Evolutionary conservation across 2,329 filamentous ascomycete genomes (phyloP).

Genomic region (Didymellaceae sp.): DNA sequence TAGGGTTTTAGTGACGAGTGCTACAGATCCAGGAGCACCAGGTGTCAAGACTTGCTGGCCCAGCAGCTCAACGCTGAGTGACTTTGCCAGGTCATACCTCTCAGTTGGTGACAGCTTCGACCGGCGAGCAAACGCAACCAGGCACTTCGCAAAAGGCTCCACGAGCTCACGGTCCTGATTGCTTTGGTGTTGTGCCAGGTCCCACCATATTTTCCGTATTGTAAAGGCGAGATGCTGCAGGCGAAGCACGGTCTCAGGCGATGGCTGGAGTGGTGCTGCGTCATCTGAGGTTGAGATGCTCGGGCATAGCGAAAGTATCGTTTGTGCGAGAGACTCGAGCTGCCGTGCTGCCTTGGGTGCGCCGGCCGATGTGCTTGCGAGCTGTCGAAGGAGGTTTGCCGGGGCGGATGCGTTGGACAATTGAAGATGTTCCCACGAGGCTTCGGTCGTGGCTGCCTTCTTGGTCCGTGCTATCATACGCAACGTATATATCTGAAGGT

Average conservation of each 20-base stretch:
- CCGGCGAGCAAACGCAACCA: constrained; percentile 67
- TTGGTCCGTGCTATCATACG: constrained; percentile 67
- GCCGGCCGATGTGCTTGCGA: constrained; percentile 56
- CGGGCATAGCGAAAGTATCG: constrained; percentile 69
- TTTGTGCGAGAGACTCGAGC: constrained; percentile 70
- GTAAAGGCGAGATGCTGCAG: constrained; percentile 70
- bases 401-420: constrained; percentile 63
- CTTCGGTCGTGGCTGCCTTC: constrained; percentile 66
- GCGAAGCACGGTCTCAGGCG: constrained; percentile 64
- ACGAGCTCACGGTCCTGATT: constrained; percentile 69
- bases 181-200: constrained; percentile 64
- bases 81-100: constrained; percentile 51
- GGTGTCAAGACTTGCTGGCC: constrained; percentile 2
- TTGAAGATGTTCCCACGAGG: constrained; percentile 62
- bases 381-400: constrained; percentile 60
- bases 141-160: constrained; percentile 68
- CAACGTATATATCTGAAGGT: constrained; percentile 69
- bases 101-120: constrained; percentile 43
- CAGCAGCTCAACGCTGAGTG: constrained; percentile 25
- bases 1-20: constrained; percentile 22
- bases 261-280: constrained; percentile 62
- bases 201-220: constrained; percentile 70
- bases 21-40: background rate
- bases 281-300: constrained; percentile 71
- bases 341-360: constrained; percentile 67